Evolutionary conservation across 768 basidiomycete species (phyloP).

Genomic region (Boletus speciosus): DNA sequence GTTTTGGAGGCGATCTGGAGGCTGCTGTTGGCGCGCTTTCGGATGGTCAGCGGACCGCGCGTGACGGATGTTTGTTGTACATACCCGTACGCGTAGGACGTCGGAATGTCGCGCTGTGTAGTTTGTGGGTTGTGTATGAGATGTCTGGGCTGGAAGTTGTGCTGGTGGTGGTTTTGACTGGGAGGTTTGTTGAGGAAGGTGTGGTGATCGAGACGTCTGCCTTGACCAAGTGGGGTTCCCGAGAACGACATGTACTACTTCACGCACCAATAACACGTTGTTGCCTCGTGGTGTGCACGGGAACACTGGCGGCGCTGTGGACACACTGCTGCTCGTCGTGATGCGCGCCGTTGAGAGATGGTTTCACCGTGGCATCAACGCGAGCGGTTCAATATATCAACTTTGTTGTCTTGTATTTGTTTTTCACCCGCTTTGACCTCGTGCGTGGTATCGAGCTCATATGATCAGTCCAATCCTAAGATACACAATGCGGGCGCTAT

Average conservation of each 20-base stretch:
- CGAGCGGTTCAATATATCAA: conserved; percentile 4
- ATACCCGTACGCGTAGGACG: conserved; percentile 72
- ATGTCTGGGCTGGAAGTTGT: conserved; percentile 25
- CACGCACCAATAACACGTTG: conserved; percentile 16
- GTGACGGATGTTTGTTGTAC: conserved; percentile 21
- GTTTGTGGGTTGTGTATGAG: conserved; percentile 26
- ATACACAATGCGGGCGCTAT: conserved; percentile 22
- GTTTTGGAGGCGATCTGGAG: conserved; percentile 59
- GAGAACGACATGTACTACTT: conserved; percentile 77
- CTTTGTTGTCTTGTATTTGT: conserved; percentile 29
- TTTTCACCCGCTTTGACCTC: not conserved
- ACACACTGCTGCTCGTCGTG: conserved; percentile 11
- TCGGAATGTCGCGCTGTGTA: conserved; percentile 43
- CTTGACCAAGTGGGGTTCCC: conserved; percentile 78
- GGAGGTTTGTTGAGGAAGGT: conserved; percentile 65
- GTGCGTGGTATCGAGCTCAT: not conserved
- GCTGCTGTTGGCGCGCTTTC: conserved; percentile 53
- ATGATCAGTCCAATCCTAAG: conserved; percentile 5
- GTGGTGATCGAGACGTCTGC: conserved; percentile 80
- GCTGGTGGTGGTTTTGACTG: conserved; percentile 31
- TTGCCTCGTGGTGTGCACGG: conserved; percentile 8
- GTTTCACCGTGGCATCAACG: not conserved
- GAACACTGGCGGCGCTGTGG: not conserved
- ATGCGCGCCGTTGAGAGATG: conserved; percentile 3
- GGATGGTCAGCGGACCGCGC: conserved; percentile 14